These are phyloP conservation scores for Moniliophthora roreri DNA, from an alignment of 1,284 basidiomycete species.

Conservation along the genomic window DNA sequence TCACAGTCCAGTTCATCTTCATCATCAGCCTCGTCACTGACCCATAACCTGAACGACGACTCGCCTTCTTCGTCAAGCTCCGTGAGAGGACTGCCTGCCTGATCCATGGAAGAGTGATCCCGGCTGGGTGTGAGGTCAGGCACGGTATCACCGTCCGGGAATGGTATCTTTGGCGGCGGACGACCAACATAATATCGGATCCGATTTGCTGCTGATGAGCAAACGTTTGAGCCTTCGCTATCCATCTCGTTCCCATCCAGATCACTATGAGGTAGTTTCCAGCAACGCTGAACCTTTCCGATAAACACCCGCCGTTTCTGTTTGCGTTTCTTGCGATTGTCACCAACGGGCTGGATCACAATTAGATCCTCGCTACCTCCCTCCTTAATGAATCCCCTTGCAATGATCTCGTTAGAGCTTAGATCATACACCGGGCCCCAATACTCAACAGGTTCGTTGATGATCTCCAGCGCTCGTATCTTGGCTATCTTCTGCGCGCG, in stretches of 20 bases:
- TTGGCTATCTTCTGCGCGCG: not conserved
- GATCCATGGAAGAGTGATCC: not conserved
- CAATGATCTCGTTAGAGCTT: not conserved
- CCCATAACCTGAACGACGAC: not conserved
- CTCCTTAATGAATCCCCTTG: not conserved
- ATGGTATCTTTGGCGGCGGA: not conserved
- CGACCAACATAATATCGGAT: not conserved
- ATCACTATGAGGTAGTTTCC: not conserved
- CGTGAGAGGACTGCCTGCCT: not conserved
- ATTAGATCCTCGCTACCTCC: not conserved
- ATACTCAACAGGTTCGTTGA: not conserved
- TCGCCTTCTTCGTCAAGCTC: constrained; percentile 2
- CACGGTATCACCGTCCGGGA: too few species aligned
- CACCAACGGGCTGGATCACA: not conserved
- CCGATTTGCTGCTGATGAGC: too few species aligned
- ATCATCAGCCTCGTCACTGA: constrained; percentile 2
- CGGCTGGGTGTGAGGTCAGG: not conserved
- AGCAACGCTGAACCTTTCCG: not conserved
- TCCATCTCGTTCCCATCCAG: too few species aligned
- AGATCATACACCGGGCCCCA: constrained; percentile 1
- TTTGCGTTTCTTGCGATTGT: not conserved
- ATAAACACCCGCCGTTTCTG: not conserved
- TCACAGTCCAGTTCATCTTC: not conserved
- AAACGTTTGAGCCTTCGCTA: too few species aligned
- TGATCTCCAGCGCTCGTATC: not conserved